Evolutionary conservation across 768 basidiomycete species (phyloP).

Genomic region (Leccinum variicolor): DNA sequence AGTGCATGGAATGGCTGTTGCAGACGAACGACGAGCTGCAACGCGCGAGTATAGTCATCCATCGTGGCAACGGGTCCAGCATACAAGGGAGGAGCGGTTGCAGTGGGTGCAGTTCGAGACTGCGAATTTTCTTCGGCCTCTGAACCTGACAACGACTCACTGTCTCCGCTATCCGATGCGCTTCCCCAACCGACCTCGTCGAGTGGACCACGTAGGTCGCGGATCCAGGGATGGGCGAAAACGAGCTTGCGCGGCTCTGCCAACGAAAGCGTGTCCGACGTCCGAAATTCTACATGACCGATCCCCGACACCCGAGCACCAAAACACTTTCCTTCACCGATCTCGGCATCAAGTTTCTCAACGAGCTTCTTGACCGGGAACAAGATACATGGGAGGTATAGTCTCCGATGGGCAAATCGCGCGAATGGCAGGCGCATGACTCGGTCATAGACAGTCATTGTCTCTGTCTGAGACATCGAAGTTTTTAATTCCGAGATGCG

Average conservation of each 20-base stretch:
- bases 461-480: neutral
- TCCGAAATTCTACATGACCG: conserved; percentile 1
- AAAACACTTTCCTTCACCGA: neutral
- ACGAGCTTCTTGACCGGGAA: neutral
- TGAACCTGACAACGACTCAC: neutral
- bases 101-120: neutral
- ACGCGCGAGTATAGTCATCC: neutral
- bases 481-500: neutral
- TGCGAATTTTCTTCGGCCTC: neutral
- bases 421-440: neutral
- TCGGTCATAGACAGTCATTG: neutral
- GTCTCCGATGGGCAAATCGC: neutral
- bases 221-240: conserved; percentile 13
- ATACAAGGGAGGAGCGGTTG: neutral
- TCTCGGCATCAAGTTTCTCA: neutral
- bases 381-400: conserved; percentile 8
- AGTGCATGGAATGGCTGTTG: conserved; percentile 7
- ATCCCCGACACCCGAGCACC: conserved; percentile 1
- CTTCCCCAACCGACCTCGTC: neutral
- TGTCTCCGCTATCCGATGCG: neutral
- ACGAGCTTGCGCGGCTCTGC: neutral
- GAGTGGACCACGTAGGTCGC: conserved; percentile 1
- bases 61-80: no score
- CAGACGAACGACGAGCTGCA: conserved; percentile 7
- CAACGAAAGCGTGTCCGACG: no score